A percentile compares a stretch with the other conserved stretches of the same genome.
phyloP scores from a whole-genome alignment of 1,284 basidiomycete genomes.

The Cutaneotrichosporon sp. region DNA sequence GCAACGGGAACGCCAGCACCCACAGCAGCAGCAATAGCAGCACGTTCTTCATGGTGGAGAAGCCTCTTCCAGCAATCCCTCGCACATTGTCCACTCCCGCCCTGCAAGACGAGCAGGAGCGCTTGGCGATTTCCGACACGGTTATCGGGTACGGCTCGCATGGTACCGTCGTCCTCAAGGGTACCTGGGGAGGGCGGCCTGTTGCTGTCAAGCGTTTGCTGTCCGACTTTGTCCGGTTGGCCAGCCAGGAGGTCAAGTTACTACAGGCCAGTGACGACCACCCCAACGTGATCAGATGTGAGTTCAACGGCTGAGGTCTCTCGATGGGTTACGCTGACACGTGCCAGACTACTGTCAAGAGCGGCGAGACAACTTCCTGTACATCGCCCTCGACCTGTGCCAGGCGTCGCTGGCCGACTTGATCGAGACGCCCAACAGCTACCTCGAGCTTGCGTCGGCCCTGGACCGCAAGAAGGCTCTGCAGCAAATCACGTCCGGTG shows the following conservation, averaged over 20 bases:
- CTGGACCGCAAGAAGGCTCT: slow-evolving; percentile 89
- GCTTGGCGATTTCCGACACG: slow-evolving; percentile 69
- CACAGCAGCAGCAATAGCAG: neutral
- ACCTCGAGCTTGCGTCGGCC: slow-evolving; percentile 65
- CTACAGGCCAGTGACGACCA: slow-evolving; percentile 97
- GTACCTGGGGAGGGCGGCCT: slow-evolving; percentile 90
- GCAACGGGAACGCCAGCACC: too few relatives aligned
- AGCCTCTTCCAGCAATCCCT: slow-evolving; percentile 46
- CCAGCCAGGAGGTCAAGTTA: slow-evolving; percentile 89
- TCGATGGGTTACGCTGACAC: slow-evolving; percentile 2
- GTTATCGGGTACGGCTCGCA: slow-evolving; percentile 91
- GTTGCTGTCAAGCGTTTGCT: slow-evolving; percentile 96
- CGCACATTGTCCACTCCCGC: slow-evolving; percentile 38
- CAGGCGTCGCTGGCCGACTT: slow-evolving; percentile 92
- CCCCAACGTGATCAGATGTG: slow-evolving; percentile 90
- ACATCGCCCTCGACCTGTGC: slow-evolving; percentile 96
- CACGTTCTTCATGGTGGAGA: slow-evolving; percentile 32
- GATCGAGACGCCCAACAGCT: slow-evolving; percentile 72
- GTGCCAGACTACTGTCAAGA: slow-evolving; percentile 86
- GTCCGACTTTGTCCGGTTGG: slow-evolving; percentile 92
- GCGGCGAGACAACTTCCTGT: slow-evolving; percentile 86
- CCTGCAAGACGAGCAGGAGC: slow-evolving; percentile 47
- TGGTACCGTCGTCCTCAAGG: slow-evolving; percentile 91
- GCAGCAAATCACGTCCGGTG: slow-evolving; percentile 80
- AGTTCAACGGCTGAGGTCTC: too few relatives aligned